A percentile compares a stretch with the other conserved stretches of the same genome.
These are phyloP conservation scores for Noccaea bulbosa DNA, from an alignment of 345 rosid genomes.

Conservation along the genomic window DNA sequence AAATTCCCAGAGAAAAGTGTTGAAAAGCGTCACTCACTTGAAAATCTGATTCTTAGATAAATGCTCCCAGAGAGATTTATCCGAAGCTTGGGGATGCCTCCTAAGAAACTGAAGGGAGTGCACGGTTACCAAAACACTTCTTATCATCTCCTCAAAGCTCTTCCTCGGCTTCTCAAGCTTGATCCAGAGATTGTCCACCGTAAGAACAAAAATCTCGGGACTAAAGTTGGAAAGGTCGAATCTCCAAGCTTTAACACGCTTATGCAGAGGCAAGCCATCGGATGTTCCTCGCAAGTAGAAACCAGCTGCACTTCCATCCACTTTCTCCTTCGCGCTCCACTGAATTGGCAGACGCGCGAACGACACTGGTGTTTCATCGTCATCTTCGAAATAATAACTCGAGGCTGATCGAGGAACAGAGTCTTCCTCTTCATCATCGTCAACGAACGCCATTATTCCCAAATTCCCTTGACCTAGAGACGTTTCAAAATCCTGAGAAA, in stretches of 20 bases:
- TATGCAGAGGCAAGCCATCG: constrained; percentile 55
- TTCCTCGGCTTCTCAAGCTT: constrained; percentile 81
- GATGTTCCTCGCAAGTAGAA: constrained; percentile 63
- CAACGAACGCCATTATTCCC: constrained; percentile 33
- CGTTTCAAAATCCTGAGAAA: background rate
- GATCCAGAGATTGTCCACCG: constrained; percentile 66
- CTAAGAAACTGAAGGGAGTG: constrained; percentile 61
- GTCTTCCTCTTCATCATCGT: constrained; percentile 73
- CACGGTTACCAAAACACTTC: constrained; percentile 59
- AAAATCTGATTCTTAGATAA: constrained; percentile 50
- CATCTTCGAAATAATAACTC: constrained; percentile 62
- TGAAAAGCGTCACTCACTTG: constrained; percentile 48
- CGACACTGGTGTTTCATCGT: constrained; percentile 55
- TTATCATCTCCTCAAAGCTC: constrained; percentile 57
- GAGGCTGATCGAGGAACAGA: constrained; percentile 54
- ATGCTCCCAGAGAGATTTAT: constrained; percentile 67
- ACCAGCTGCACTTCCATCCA: constrained; percentile 29
- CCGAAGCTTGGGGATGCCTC: constrained; percentile 61
- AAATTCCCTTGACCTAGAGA: background rate
- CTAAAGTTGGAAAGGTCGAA: constrained; percentile 56
- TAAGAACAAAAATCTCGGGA: constrained; percentile 67
- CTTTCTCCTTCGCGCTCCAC: constrained; percentile 51
- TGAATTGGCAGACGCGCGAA: constrained; percentile 69
- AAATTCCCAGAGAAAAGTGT: background rate
- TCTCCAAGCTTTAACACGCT: constrained; percentile 74